Conservation (phyloP, 352 stramenopile species). For the Phytophthora colocasiae region DNA sequence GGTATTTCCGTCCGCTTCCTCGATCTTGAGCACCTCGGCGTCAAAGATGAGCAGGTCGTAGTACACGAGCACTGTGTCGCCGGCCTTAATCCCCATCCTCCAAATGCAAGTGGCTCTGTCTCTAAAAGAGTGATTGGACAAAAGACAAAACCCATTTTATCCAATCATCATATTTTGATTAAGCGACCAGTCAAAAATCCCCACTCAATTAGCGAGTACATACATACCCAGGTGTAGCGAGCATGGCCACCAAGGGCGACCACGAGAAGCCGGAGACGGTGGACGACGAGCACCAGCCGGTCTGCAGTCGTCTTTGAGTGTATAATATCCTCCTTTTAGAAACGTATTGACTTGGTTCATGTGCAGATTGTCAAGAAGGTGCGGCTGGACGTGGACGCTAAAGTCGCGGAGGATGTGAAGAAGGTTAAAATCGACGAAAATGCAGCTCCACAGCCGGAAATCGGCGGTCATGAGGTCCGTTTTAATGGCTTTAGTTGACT, state of each 20-base stretch:
- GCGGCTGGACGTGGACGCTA: conserved; percentile 56
- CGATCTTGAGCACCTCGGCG: conserved; percentile 28
- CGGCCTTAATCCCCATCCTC: conserved; percentile 31
- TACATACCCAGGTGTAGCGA: not conserved
- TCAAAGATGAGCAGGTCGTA: conserved; percentile 46
- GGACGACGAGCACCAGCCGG: conserved; percentile 64
- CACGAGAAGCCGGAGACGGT: conserved; percentile 80
- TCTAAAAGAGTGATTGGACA: conserved; percentile 16
- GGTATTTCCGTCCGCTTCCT: not conserved
- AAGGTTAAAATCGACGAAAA: conserved; percentile 52
- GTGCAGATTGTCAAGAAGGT: conserved; percentile 66
- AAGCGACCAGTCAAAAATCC: conserved; percentile 39
- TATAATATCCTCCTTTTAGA: not conserved
- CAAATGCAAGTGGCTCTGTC: conserved; percentile 12
- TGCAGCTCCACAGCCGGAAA: conserved; percentile 29
- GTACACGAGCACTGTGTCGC: conserved; percentile 42
- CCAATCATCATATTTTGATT: conserved; percentile 12
- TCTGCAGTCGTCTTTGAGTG: conserved; percentile 15
- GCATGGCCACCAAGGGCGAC: conserved; percentile 76
- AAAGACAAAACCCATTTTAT: not conserved
- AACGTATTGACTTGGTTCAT: not conserved
- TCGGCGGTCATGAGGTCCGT: conserved; percentile 35
- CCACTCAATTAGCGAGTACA: conserved; percentile 13
- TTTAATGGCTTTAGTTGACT: not conserved
- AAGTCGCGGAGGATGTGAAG: conserved; percentile 58